Conservation (phyloP, 148 eudicot genomes). For the Talinum fruticosum region DNA sequence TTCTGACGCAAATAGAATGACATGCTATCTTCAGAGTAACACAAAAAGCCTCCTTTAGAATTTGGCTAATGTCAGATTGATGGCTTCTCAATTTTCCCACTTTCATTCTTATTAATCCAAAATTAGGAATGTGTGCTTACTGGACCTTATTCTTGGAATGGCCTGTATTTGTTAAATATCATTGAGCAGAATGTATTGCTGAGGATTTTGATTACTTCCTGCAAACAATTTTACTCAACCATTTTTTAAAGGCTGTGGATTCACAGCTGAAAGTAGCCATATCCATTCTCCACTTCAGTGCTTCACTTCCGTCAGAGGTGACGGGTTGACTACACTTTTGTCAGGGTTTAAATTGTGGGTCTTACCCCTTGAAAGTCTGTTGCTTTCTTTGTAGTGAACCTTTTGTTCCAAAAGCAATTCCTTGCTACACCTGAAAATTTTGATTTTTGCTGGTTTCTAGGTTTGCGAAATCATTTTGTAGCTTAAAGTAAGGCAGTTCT, state of each 20-base stretch:
- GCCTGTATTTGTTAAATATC: too few relatives aligned
- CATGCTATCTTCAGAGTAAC: not conserved
- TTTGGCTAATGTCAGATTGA: not conserved
- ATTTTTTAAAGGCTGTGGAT: too few relatives aligned
- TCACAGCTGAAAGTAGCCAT: too few relatives aligned
- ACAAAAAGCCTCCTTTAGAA: not conserved
- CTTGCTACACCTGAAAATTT: not conserved
- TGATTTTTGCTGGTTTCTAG: not conserved
- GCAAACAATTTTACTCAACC: too few relatives aligned
- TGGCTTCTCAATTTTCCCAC: not conserved
- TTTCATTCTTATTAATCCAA: not conserved
- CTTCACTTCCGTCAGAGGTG: too few relatives aligned
- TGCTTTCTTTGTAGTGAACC: not conserved
- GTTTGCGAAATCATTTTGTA: not conserved
- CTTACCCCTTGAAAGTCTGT: not conserved
- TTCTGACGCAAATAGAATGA: not conserved
- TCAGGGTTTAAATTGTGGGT: not conserved
- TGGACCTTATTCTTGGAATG: too few relatives aligned
- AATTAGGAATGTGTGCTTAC: too few relatives aligned
- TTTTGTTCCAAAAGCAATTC: not conserved
- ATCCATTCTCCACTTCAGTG: too few relatives aligned
- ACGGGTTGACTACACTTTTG: too few relatives aligned
- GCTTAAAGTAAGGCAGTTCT: not conserved
- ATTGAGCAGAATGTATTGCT: too few relatives aligned
- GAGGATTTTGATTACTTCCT: too few relatives aligned